phyloP scores from a whole-genome alignment of 1,139 yeast species.

The Meyerozyma smithsonii region DNA sequence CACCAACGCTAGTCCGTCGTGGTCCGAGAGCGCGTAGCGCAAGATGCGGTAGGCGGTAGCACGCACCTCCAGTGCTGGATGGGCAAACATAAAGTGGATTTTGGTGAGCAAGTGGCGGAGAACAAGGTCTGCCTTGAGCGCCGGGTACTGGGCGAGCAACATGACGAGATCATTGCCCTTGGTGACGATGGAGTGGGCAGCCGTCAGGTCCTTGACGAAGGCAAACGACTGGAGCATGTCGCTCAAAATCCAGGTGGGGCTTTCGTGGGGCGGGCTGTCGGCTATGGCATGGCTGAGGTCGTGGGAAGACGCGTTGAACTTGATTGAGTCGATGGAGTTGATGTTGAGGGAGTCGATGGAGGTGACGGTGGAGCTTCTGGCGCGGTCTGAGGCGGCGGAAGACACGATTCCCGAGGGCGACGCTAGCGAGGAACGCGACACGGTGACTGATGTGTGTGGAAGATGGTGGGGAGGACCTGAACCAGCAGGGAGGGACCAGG shows the following conservation, averaged over 20 bases:
- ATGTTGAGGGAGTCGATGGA: conserved; percentile 20
- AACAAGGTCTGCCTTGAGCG: conserved; percentile 60
- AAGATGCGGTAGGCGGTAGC: conserved; percentile 76
- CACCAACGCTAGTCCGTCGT: conserved; percentile 42
- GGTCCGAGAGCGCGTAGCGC: conserved; percentile 55
- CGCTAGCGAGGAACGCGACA: background rate
- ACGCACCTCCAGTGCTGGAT: conserved; percentile 56
- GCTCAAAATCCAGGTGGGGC: conserved; percentile 36
- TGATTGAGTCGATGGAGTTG: conserved; percentile 14
- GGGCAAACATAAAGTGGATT: conserved; percentile 57
- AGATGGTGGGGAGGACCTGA: background rate
- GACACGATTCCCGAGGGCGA: background rate
- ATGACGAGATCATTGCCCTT: conserved; percentile 61
- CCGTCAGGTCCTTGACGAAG: conserved; percentile 23
- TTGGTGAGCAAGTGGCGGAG: conserved; percentile 57
- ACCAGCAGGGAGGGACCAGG: background rate
- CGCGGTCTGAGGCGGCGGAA: conserved; percentile 5
- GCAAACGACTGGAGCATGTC: conserved; percentile 27
- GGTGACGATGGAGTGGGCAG: conserved; percentile 46
- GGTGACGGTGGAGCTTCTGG: conserved; percentile 17
- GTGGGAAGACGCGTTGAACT: conserved; percentile 5
- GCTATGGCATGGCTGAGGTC: background rate
- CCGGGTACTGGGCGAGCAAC: conserved; percentile 55
- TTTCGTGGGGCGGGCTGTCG: conserved; percentile 12
- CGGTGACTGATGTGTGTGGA: background rate